Evolutionary conservation across 2,329 filamentous ascomycete genomes (phyloP).

Genomic region (Talaromyces sp.): DNA sequence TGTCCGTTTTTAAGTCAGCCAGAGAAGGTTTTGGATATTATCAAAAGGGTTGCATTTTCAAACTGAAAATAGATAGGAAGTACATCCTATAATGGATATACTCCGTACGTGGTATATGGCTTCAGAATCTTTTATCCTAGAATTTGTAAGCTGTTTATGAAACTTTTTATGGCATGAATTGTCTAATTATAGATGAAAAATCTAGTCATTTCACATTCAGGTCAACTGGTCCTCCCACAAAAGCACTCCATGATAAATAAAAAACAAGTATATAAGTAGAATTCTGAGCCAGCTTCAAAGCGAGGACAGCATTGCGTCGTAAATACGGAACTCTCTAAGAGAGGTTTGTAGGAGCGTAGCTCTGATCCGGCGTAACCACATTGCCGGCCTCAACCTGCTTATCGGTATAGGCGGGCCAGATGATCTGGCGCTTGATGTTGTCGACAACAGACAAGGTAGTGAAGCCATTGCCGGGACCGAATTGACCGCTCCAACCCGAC

Average conservation of each 20-base stretch:
- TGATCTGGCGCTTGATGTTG: constrained; percentile 37
- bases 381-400: constrained; percentile 41
- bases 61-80: no score
- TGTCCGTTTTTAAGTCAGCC: background rate
- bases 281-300: background rate
- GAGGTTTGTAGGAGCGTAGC: constrained; percentile 33
- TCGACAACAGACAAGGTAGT: constrained; percentile 49
- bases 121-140: no score
- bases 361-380: constrained; percentile 46
- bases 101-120: no score
- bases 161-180: no score
- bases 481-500: constrained; percentile 52
- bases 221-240: background rate
- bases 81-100: no score
- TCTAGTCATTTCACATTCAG: background rate
- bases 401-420: constrained; percentile 52
- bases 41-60: background rate
- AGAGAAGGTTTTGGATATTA: background rate
- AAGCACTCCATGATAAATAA: background rate
- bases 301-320: background rate
- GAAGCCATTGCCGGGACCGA: constrained; percentile 49
- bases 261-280: background rate
- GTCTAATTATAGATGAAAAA: no score
- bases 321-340: constrained; percentile 12
- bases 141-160: no score